Percentiles rank a stretch among this genome's conserved stretches.
Conservation (phyloP, 345 rosid genomes). For the Turritis glabra region DNA sequence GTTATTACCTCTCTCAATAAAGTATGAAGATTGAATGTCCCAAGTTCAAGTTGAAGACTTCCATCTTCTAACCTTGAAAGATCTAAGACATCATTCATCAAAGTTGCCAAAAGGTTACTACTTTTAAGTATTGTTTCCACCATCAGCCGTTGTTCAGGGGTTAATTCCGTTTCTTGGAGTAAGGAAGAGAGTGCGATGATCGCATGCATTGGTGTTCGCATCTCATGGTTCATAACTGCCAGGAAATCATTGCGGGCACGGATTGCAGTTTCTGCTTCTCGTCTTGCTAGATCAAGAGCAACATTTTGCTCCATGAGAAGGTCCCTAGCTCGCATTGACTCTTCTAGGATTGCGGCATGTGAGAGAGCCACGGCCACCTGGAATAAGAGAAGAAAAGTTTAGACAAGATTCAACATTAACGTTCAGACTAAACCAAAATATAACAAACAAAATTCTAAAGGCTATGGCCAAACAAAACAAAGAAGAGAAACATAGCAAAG, state of each 20-base stretch:
- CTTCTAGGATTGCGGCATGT: constrained; percentile 97
- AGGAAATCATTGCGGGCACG: constrained; percentile 95
- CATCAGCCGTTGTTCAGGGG: constrained; percentile 95
- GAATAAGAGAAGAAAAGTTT: constrained; percentile 11
- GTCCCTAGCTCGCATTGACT: constrained; percentile 97
- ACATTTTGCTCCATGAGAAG: constrained; percentile 96
- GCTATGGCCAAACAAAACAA: constrained; percentile 4
- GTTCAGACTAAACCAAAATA: neutral
- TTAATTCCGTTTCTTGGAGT: constrained; percentile 92
- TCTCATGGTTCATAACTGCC: constrained; percentile 99
- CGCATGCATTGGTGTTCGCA: constrained; percentile 99
- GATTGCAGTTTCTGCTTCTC: constrained; percentile 96
- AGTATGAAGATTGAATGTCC: constrained; percentile 67
- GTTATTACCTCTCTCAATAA: constrained; percentile 71
- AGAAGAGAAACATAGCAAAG: neutral
- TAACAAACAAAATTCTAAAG: no score
- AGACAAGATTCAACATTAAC: neutral
- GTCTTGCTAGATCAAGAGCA: constrained; percentile 88
- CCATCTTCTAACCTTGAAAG: constrained; percentile 99
- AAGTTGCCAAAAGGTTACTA: constrained; percentile 82
- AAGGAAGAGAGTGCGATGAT: constrained; percentile 95
- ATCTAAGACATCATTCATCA: constrained; percentile 94
- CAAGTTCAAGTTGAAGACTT: constrained; percentile 84
- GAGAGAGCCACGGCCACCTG: constrained; percentile 99
- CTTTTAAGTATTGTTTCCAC: constrained; percentile 95